phyloP scores from a whole-genome alignment of 768 basidiomycete species.

The Auriscalpium orientale region DNA sequence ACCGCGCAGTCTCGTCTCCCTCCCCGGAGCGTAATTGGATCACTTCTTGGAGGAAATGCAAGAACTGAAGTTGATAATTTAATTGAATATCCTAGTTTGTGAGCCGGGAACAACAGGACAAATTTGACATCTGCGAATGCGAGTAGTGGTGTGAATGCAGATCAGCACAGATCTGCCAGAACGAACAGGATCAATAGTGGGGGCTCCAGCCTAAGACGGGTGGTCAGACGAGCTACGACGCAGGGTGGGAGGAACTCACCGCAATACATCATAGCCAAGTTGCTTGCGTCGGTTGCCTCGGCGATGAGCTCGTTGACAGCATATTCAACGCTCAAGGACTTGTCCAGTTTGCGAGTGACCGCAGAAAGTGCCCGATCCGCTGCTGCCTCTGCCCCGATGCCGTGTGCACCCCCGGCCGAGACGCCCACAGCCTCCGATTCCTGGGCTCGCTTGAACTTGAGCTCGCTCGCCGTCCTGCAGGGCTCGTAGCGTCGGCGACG shows the following conservation, averaged over 20 bases:
- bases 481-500: neutral
- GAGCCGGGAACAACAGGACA: no score
- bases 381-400: conserved; percentile 66
- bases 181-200: neutral
- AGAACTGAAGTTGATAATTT: no score
- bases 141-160: no score
- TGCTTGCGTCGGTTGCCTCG: conserved; percentile 71
- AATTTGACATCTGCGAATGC: no score
- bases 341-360: conserved; percentile 78
- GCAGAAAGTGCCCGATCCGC: conserved; percentile 83
- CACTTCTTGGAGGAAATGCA: no score
- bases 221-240: neutral
- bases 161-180: neutral
- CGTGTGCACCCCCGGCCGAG: conserved; percentile 50
- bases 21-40: no score
- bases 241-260: conserved; percentile 39
- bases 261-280: conserved; percentile 70
- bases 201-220: neutral
- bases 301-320: conserved; percentile 90
- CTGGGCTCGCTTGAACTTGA: conserved; percentile 64
- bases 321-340: conserved; percentile 82
- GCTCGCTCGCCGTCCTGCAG: conserved; percentile 67
- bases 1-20: no score
- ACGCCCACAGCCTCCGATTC: conserved; percentile 19
- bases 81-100: no score